phyloP scores from a whole-genome alignment of 495 filamentous ascomycete genomes.

The Aspergillus olivimuriae region DNA sequence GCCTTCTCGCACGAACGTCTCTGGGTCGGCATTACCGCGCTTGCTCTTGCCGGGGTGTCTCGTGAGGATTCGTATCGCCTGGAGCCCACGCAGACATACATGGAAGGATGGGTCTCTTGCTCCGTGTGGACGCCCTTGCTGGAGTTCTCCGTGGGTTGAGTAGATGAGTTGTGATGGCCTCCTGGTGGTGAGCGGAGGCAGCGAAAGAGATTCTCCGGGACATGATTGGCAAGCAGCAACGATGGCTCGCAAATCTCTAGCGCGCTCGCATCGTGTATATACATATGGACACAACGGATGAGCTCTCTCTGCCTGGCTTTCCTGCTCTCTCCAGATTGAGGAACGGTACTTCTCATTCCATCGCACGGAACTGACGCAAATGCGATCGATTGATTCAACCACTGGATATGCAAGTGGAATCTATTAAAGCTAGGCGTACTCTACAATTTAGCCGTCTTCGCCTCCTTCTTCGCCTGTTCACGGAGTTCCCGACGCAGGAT shows the following conservation, averaged over 20 bases:
- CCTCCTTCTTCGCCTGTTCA: slow-evolving; percentile 14
- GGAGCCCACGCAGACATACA: slow-evolving; percentile 31
- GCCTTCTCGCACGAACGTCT: slow-evolving; percentile 40
- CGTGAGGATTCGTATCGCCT: slow-evolving; percentile 33
- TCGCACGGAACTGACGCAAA: too few species aligned
- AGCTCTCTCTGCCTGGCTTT: too few species aligned
- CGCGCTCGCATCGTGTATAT: too few species aligned
- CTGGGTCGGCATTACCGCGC: slow-evolving; percentile 25
- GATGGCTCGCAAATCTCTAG: slow-evolving; percentile 5
- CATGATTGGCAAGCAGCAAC: slow-evolving; percentile 40
- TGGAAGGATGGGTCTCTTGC: slow-evolving; percentile 35
- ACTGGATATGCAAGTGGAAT: too few species aligned
- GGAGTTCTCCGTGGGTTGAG: slow-evolving; percentile 36
- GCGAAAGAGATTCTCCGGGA: slow-evolving; percentile 47
- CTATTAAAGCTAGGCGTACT: too few species aligned
- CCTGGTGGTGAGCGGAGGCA: slow-evolving; percentile 47
- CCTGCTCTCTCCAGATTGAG: too few species aligned
- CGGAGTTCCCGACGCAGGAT: slow-evolving; percentile 15
- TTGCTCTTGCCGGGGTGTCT: slow-evolving; percentile 32
- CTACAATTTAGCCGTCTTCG: slow-evolving; percentile 5
- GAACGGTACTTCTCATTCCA: too few species aligned
- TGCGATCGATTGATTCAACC: too few species aligned
- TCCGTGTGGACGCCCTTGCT: slow-evolving; percentile 17
- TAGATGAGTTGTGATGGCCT: slow-evolving; percentile 46
- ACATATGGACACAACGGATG: too few species aligned